phyloP scores from a whole-genome alignment of 2,329 filamentous ascomycete species.

The Cladorrhinum sp. region DNA sequence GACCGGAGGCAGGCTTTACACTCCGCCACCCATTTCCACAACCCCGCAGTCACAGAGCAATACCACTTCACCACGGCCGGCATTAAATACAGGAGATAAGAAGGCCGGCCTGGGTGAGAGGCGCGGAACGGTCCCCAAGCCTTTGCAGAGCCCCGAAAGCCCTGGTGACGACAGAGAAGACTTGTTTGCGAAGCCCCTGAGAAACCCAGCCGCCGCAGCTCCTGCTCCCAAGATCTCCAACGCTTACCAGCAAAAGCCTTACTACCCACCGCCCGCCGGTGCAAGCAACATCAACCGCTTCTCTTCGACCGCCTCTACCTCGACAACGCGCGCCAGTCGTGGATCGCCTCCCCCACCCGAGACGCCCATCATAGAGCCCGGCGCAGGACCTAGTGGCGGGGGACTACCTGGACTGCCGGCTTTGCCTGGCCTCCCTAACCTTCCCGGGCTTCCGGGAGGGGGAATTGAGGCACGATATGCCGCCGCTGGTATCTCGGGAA shows the following conservation, averaged over 20 bases:
- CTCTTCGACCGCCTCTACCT: conserved; percentile 83
- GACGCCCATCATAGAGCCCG: conserved; percentile 76
- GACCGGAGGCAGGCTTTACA: conserved; percentile 33
- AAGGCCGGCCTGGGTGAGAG: conserved; percentile 73
- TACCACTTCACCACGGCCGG: conserved; percentile 49
- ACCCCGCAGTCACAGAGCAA: conserved; percentile 46
- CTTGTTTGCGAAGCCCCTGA: conserved; percentile 69
- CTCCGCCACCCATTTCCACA: conserved; percentile 33
- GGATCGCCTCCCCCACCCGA: conserved; percentile 94
- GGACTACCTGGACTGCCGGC: not conserved
- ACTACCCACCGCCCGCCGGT: conserved; percentile 56
- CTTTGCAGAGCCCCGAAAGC: conserved; percentile 77
- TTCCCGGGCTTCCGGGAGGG: conserved; percentile 57
- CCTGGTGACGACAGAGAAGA: conserved; percentile 72
- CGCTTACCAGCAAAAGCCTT: conserved; percentile 54
- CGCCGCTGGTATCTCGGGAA: conserved; percentile 83
- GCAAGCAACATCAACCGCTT: conserved; percentile 54
- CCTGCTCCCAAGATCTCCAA: conserved; percentile 40
- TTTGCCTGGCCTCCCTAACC: conserved; percentile 21
- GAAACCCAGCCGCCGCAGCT: conserved; percentile 42
- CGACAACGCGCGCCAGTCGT: conserved; percentile 85
- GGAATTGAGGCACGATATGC: conserved; percentile 91
- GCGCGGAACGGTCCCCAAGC: conserved; percentile 75
- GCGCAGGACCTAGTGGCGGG: conserved; percentile 33
- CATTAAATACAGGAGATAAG: conserved; percentile 53